These are phyloP conservation scores for Polytrichum commune DNA, from an alignment of 225 moss, liverwort and hornwort species.

Conservation along the genomic window DNA sequence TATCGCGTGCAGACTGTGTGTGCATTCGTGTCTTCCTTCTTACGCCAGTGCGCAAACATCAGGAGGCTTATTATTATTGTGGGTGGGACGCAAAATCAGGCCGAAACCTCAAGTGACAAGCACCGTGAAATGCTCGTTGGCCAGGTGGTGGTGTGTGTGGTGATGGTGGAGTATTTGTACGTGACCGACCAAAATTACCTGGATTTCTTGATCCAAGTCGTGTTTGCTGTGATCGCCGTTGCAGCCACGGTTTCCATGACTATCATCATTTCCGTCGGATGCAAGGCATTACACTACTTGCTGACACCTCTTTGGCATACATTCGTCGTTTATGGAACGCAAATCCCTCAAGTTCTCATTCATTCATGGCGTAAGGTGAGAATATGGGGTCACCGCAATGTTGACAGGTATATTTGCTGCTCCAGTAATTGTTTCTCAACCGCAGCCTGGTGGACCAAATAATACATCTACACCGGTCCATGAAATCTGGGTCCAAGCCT, in stretches of 20 bases:
- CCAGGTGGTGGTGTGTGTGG: slow-evolving; percentile 5
- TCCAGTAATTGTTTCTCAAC: too few species aligned
- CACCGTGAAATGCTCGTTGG: slow-evolving; percentile 5
- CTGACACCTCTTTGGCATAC: neutral
- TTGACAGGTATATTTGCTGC: too few species aligned
- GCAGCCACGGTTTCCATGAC: slow-evolving; percentile 1
- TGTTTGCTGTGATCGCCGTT: slow-evolving; percentile 1
- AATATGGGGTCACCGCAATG: too few species aligned
- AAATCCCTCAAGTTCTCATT: too few species aligned
- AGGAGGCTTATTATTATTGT: neutral
- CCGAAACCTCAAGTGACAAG: neutral
- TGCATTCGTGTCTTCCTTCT: slow-evolving; percentile 1
- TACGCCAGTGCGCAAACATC: neutral
- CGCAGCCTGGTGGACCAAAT: too few species aligned
- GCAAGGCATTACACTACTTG: neutral
- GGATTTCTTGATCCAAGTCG: slow-evolving; percentile 8
- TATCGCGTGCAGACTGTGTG: neutral
- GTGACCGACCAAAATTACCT: neutral
- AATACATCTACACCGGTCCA: too few species aligned
- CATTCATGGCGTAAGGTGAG: too few species aligned
- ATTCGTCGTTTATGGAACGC: too few species aligned
- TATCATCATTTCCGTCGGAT: neutral
- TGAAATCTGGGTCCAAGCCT: too few species aligned
- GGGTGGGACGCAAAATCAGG: too few species aligned
- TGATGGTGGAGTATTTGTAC: slow-evolving; percentile 13